Base-by-base conservation (phyloP, 164 flowering plant species). In the Chimonanthus salicifolius region DNA sequence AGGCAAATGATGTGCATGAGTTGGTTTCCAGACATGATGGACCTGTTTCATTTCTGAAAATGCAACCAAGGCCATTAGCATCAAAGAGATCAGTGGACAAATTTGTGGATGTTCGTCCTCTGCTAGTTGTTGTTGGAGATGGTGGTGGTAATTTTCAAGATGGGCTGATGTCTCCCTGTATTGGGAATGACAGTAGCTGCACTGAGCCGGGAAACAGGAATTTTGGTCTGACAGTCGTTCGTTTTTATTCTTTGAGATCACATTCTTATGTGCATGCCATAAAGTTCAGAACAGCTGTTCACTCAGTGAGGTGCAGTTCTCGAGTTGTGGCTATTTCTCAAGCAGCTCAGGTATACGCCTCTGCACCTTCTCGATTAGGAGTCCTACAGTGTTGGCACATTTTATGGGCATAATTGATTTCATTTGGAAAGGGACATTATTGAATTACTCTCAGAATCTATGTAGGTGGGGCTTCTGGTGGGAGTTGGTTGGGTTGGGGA, bases 241-340 rank as follows among this genome's bases (percentile, higher is more conserved):
- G 79, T 76, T 89, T 92, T 76, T 92, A 87, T 82, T 92, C 97
- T 48, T 77, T 90, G 75, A 85, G 74, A 70, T 89, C 94, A 49
- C 90, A 88, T 47, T 87, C 94, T 49, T 90, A 86, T 78, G 90
- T 90, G 43, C 90, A 89, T 75, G 74, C 68, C 20, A 70, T 92
- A 50, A 88, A 87, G 87, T 90, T 92, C 75, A 83, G 92, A 74
- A 87, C 95, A 44, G 81, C 73, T 67, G 82, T 92, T 73, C 87
- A 80, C 82, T 86, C 90, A 7, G 90, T 92, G 21, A 85, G 91
- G 75, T 88, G 97, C 87, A 92, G 97, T 66, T 65, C 89, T 74
- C 89, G 90, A 58, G 83, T 90, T 74, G 83, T 90, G 66, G 95
- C 94, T 75, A 74, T 92, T 65, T 81, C 86, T 69, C 94, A 84